These are phyloP conservation scores for Sphaerobolus stellatus DNA, from an alignment of 1,284 basidiomycete genomes.

Conservation along the genomic window DNA sequence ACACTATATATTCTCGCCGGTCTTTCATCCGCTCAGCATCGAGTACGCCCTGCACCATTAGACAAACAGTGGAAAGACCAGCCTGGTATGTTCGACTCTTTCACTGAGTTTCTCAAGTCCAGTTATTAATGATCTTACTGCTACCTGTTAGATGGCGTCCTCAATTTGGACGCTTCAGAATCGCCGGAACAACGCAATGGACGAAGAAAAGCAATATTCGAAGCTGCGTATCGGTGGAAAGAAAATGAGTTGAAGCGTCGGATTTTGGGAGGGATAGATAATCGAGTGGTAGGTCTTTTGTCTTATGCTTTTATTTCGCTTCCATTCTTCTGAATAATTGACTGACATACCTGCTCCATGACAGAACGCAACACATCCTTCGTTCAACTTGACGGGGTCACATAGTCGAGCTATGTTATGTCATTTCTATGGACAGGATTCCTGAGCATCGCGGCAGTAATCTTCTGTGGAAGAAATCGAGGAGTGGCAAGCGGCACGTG, in stretches of 20 bases:
- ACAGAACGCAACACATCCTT: too few species aligned
- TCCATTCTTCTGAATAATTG: too few species aligned
- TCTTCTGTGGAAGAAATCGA: too few species aligned
- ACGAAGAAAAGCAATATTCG: constrained; percentile 56
- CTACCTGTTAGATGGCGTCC: constrained; percentile 21
- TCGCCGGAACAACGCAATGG: constrained; percentile 21
- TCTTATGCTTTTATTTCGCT: too few species aligned
- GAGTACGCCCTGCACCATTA: constrained; percentile 51
- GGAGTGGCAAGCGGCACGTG: too few species aligned
- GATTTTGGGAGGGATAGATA: constrained; percentile 63
- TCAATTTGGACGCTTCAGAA: constrained; percentile 27
- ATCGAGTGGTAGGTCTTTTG: constrained; percentile 75
- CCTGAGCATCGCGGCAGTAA: too few species aligned
- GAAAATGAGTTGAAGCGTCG: constrained; percentile 62
- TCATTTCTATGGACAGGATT: too few species aligned
- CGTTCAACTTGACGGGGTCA: too few species aligned
- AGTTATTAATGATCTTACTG: constrained; percentile 2
- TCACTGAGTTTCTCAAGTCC: constrained; percentile 1
- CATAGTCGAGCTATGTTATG: too few species aligned
- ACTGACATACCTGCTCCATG: too few species aligned
- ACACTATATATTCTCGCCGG: constrained; percentile 89
- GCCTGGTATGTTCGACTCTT: constrained; percentile 33
- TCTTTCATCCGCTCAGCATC: constrained; percentile 84
- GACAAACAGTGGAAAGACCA: constrained; percentile 42
- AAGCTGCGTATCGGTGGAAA: constrained; percentile 66